Evolutionary conservation across 1,284 basidiomycete genomes (phyloP).

Genomic region (Ceraceosorus guamensis): DNA sequence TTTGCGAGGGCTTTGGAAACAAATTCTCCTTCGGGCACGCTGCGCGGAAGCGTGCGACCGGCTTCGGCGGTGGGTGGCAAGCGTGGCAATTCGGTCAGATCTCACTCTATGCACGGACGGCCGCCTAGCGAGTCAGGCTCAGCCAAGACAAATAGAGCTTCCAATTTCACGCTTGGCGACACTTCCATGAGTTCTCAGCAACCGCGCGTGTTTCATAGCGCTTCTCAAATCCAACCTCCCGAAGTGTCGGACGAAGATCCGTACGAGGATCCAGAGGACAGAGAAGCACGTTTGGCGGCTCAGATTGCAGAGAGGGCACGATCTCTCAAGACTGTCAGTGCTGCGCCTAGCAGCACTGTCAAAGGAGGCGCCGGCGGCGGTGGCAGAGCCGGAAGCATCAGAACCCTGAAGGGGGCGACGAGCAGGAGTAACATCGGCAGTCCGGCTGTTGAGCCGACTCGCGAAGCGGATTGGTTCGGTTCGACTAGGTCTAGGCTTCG

Average conservation of each 20-base stretch:
- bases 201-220: constrained; percentile 66
- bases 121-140: constrained; percentile 53
- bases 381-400: background rate
- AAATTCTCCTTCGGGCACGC: constrained; percentile 7
- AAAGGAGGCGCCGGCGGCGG: constrained; percentile 3
- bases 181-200: constrained; percentile 38
- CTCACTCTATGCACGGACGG: background rate
- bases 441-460: background rate
- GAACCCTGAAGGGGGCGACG: background rate
- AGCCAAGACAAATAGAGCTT: constrained; percentile 53
- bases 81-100: too few relatives aligned
- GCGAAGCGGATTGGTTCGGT: too few relatives aligned
- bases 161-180: too few relatives aligned
- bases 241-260: constrained; percentile 25
- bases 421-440: background rate
- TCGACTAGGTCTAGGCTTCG: too few relatives aligned
- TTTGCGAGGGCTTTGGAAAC: background rate
- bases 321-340: constrained; percentile 1
- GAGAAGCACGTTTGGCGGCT: background rate
- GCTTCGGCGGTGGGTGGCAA: too few relatives aligned
- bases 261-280: background rate
- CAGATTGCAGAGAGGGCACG: background rate
- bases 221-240: constrained; percentile 56
- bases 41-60: background rate
- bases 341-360: constrained; percentile 4